A percentile compares a stretch with the other conserved stretches of the same genome.
These are phyloP conservation scores for Lipomyces japonicus DNA, from an alignment of 805 yeast genomes.

Conservation along the genomic window DNA sequence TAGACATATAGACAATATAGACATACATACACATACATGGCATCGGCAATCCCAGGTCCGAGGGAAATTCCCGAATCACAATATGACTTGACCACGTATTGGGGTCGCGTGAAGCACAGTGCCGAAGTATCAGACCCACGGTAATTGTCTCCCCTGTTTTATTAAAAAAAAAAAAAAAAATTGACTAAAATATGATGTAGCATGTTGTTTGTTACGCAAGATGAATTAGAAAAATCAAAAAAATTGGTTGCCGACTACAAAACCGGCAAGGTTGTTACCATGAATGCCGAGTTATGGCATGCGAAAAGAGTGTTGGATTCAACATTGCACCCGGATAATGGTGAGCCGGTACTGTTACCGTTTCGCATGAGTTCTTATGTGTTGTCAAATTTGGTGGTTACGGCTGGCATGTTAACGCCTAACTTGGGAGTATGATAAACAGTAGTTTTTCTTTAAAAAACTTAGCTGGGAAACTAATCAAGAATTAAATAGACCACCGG, in stretches of 20 bases:
- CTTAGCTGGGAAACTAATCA: neutral
- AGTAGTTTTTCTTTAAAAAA: neutral
- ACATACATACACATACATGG: no score
- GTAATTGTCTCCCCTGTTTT: constrained; percentile 24
- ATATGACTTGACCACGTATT: constrained; percentile 75
- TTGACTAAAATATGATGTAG: constrained; percentile 30
- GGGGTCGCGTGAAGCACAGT: constrained; percentile 94
- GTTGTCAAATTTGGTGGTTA: constrained; percentile 85
- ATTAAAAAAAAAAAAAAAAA: neutral
- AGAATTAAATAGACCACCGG: constrained; percentile 53
- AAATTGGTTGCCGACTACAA: constrained; percentile 64
- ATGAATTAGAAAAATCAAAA: constrained; percentile 63
- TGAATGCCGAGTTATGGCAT: constrained; percentile 82
- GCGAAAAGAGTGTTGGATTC: constrained; percentile 87
- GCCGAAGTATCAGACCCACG: constrained; percentile 88
- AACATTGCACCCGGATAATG: constrained; percentile 94
- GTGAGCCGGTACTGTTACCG: constrained; percentile 86
- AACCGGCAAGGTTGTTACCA: constrained; percentile 57
- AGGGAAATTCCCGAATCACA: constrained; percentile 73
- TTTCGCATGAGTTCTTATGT: constrained; percentile 98
- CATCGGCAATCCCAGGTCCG: constrained; percentile 82
- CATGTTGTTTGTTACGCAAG: constrained; percentile 70
- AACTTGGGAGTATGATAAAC: constrained; percentile 62
- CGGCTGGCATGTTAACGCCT: constrained; percentile 97
- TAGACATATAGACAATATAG: no score